A percentile compares a stretch with the other conserved stretches of the same genome.
phyloP scores from a whole-genome alignment of 768 basidiomycete species.

The Pisolithus albus region DNA sequence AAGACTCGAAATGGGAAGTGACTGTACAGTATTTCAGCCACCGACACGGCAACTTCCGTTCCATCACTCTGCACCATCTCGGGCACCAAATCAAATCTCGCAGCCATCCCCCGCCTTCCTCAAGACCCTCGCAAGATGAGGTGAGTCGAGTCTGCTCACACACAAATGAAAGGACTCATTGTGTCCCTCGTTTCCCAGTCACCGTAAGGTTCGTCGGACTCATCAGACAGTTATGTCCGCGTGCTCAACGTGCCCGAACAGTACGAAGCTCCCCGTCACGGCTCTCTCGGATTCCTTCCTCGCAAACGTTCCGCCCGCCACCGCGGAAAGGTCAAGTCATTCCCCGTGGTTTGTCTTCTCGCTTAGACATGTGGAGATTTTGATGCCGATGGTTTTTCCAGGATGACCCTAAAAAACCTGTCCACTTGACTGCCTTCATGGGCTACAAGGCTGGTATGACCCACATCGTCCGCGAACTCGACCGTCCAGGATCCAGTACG shows the following conservation, averaged over 20 bases:
- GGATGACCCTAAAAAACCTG: slow-evolving; percentile 99
- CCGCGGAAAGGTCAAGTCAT: slow-evolving; percentile 98
- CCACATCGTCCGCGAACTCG: slow-evolving; percentile 97
- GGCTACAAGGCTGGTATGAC: slow-evolving; percentile 99
- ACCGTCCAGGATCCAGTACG: slow-evolving; percentile 98
- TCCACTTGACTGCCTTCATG: slow-evolving; percentile 96
- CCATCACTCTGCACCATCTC: not conserved
- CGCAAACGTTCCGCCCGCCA: slow-evolving; percentile 95
- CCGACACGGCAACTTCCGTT: slow-evolving; percentile 21
- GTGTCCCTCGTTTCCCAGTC: slow-evolving; percentile 40
- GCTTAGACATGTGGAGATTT: not conserved
- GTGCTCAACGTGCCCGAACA: slow-evolving; percentile 29
- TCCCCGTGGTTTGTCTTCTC: slow-evolving; percentile 77
- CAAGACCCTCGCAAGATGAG: slow-evolving; percentile 49
- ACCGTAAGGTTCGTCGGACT: slow-evolving; percentile 65
- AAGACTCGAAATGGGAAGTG: slow-evolving; percentile 4
- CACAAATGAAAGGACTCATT: slow-evolving; percentile 5
- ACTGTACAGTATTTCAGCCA: slow-evolving; percentile 30
- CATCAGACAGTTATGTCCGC: slow-evolving; percentile 16
- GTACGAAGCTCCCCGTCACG: slow-evolving; percentile 99
- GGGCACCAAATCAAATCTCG: not conserved
- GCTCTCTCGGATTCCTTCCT: slow-evolving; percentile 95
- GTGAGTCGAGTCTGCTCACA: slow-evolving; percentile 29
- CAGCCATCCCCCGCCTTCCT: slow-evolving; percentile 9
- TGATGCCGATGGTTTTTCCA: slow-evolving; percentile 26